A percentile compares a stretch with the other conserved stretches of the same genome.
Evolutionary conservation across 2,329 filamentous ascomycete genomes (phyloP).

Genomic region (Paracamarosporium sp.): DNA sequence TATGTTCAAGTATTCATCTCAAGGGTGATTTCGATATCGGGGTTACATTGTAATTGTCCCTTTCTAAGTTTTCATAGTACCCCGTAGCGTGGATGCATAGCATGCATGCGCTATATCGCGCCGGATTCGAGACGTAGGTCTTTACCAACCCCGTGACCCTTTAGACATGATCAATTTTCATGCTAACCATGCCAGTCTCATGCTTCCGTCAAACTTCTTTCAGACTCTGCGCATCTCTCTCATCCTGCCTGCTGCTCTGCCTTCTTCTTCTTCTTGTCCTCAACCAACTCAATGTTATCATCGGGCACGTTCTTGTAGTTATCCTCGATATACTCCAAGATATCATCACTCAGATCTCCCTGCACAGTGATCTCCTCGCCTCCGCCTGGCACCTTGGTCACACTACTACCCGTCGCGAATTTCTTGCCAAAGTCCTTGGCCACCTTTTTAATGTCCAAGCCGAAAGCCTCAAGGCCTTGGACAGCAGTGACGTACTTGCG

Average conservation of each 20-base stretch:
- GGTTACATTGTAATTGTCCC: not conserved
- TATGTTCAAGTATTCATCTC: no score
- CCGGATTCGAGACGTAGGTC: not conserved
- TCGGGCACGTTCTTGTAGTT: conserved; percentile 90
- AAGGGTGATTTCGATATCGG: not conserved
- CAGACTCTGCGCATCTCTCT: not conserved
- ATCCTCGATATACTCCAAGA: conserved; percentile 88
- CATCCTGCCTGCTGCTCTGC: conserved; percentile 23
- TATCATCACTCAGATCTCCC: conserved; percentile 93
- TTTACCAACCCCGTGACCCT: not conserved
- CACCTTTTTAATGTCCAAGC: conserved; percentile 91
- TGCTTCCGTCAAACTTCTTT: not conserved
- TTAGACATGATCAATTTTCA: not conserved
- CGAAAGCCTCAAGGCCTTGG: conserved; percentile 88
- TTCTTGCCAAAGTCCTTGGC: conserved; percentile 98
- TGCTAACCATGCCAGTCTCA: not conserved
- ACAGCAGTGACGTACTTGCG: conserved; percentile 95
- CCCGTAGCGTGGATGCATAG: not conserved
- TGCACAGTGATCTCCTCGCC: conserved; percentile 98
- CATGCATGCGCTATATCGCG: not conserved
- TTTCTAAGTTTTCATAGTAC: not conserved
- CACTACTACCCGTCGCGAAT: conserved; percentile 91
- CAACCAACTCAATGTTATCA: conserved; percentile 92
- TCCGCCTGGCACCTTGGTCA: conserved; percentile 85
- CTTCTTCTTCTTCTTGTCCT: conserved; percentile 98